Base-by-base conservation (phyloP, 306 rosid genomes). In the Sicyos baderoa region DNA sequence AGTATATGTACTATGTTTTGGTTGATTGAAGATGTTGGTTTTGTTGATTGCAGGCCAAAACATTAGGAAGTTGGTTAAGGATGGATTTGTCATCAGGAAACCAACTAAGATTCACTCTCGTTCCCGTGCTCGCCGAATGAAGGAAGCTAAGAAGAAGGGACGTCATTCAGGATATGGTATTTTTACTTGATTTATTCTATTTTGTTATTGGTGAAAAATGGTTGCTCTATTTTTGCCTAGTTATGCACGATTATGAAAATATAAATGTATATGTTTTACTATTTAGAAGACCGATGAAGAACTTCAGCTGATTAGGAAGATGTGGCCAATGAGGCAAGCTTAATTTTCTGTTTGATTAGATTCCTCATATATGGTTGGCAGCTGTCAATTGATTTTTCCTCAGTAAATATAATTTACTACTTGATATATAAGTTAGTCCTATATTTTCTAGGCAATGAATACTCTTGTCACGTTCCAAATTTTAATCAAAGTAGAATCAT, bases 141-240 rank as follows among this genome's bases (percentile, higher is more conserved):
- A 85, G 76, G 98, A 82, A 79, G 98, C 98, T 13, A 93, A 88
- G 88, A 83, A 88, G 76, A 93, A 93, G 83, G 98, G 98, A 0
- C 89, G 98, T 22, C 98, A 93, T 78, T 88, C 98, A 13, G 98
- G 98, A 60, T 86, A 93, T 29, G 98, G 98, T 93, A 93, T n/a
- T 23, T 35, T 29, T 18, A 48, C 27, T 54, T 51, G 14, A 7
- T 2, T 22, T 48, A 15, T 68, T 4, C 18, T 14, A 9, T 12
- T 12, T 10, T 44, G 23, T 16, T 29, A 13, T 45, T 35, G 42
- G 10, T 18, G 29, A 11, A 63, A 51, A 0, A 5, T n/a, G 4
- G n/a, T 10, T 4, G 2, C 14, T 17, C 15, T 35, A 17, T 17
- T 61, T 8, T 2, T 17, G 25, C 49, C 4, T 13, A 58, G 27